phyloP scores from a whole-genome alignment of 768 basidiomycete species.

The Neoboletus magnificus region DNA sequence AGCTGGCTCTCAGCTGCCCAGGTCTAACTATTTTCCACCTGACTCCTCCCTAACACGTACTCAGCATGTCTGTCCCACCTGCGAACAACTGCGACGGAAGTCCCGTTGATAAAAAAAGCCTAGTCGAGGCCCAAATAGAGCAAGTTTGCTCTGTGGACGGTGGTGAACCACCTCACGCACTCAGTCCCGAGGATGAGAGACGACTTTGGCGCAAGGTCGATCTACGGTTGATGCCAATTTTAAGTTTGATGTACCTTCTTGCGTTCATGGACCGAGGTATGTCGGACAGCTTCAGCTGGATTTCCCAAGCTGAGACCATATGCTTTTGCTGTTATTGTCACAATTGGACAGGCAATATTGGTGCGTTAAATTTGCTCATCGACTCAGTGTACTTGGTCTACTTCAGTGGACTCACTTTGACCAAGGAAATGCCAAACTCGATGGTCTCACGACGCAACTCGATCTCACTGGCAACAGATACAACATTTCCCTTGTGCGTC shows the following conservation, averaged over 20 bases:
- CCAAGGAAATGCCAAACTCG: constrained; percentile 60
- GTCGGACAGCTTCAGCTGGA: constrained; percentile 3
- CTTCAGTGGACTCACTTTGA: not conserved
- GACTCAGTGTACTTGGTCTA: not conserved
- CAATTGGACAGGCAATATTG: constrained; percentile 49
- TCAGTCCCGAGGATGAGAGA: constrained; percentile 42
- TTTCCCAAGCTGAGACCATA: not conserved
- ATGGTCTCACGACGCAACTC: constrained; percentile 57
- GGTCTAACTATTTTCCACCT: not conserved
- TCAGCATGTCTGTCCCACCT: not conserved
- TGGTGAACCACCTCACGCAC: not conserved
- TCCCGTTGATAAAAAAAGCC: not conserved
- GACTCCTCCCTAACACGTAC: not conserved
- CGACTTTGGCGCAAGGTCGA: constrained; percentile 60
- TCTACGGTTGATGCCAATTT: constrained; percentile 52
- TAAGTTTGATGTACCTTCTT: constrained; percentile 58
- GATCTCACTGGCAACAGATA: constrained; percentile 58
- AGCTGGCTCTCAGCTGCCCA: not conserved
- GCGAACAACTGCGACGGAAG: not conserved
- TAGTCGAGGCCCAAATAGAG: not conserved
- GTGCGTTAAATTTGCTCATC: constrained; percentile 26
- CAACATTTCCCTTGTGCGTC: constrained; percentile 59
- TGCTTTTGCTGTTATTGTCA: not conserved
- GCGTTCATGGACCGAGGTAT: constrained; percentile 63
- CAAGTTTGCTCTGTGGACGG: not conserved